Evolutionary conservation across 768 basidiomycete genomes (phyloP).

Genomic region (Candolleomyces aberdarensis): DNA sequence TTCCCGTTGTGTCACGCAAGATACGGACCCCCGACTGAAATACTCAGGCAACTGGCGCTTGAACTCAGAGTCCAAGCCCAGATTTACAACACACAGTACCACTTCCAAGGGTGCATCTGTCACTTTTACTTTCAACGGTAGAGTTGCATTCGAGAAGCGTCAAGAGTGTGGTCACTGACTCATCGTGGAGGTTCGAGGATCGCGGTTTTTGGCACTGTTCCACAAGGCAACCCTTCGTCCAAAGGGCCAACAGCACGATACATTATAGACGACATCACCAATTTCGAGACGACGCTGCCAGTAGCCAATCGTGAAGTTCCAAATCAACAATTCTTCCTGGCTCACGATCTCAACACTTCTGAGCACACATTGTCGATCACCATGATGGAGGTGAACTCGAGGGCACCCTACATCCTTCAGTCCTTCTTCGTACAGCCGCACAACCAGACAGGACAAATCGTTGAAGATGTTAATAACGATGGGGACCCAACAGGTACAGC

Average conservation of each 20-base stretch:
- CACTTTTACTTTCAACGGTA: constrained; percentile 37
- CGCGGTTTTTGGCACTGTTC: constrained; percentile 43
- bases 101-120: constrained; percentile 27
- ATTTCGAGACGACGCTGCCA: constrained; percentile 35
- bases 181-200: constrained; percentile 40
- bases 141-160: background rate
- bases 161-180: background rate
- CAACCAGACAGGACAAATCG: constrained; percentile 9
- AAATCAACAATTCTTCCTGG: constrained; percentile 42
- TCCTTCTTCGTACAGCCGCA: constrained; percentile 35
- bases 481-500: background rate
- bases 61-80: constrained; percentile 14
- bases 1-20: constrained; percentile 20
- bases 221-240: constrained; percentile 30
- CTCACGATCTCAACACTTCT: constrained; percentile 15
- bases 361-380: constrained; percentile 39
- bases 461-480: background rate
- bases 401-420: constrained; percentile 38
- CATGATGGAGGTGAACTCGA: constrained; percentile 23
- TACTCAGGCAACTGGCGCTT: constrained; percentile 37
- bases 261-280: constrained; percentile 29
- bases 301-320: constrained; percentile 26
- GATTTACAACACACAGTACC: constrained; percentile 36
- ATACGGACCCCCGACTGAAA: constrained; percentile 34
- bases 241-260: constrained; percentile 40